These are phyloP conservation scores for Pisolithus orientalis DNA, from an alignment of 768 basidiomycete genomes.

Conservation along the genomic window DNA sequence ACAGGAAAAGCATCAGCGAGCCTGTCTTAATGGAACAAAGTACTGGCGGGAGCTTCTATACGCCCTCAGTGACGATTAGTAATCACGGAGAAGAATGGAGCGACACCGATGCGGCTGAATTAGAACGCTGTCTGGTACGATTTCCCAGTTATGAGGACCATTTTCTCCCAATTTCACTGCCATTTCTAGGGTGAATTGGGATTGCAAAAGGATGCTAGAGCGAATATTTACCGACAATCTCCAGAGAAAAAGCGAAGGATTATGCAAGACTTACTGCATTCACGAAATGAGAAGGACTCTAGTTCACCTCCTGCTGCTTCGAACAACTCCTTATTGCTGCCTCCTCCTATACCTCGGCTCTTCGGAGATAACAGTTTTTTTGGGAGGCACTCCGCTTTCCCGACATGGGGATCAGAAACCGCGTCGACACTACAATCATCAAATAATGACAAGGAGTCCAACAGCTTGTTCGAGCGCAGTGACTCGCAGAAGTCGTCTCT, in stretches of 20 bases:
- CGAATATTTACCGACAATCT: conserved; percentile 55
- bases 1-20: conserved; percentile 65
- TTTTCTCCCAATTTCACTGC: conserved; percentile 3
- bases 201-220: conserved; percentile 63
- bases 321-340: conserved; percentile 44
- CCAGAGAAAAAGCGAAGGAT: conserved; percentile 61
- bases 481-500: conserved; percentile 22
- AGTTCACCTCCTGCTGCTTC: conserved; percentile 21
- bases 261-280: conserved; percentile 48
- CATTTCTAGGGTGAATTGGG: conserved; percentile 60
- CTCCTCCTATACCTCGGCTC: conserved; percentile 65
- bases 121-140: conserved; percentile 67
- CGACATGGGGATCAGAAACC: conserved; percentile 47
- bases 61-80: conserved; percentile 16
- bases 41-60: conserved; percentile 26
- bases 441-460: conserved; percentile 29
- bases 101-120: conserved; percentile 40
- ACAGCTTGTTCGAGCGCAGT: conserved; percentile 31
- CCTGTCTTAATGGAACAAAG: conserved; percentile 52
- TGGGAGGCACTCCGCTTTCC: conserved; percentile 56
- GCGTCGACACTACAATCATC: conserved; percentile 31
- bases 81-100: conserved; percentile 24
- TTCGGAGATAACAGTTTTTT: conserved; percentile 68
- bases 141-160: not conserved
- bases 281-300: conserved; percentile 29